phyloP scores from a whole-genome alignment of 2,329 filamentous ascomycete genomes.

The Aspergillus sclerotialis region DNA sequence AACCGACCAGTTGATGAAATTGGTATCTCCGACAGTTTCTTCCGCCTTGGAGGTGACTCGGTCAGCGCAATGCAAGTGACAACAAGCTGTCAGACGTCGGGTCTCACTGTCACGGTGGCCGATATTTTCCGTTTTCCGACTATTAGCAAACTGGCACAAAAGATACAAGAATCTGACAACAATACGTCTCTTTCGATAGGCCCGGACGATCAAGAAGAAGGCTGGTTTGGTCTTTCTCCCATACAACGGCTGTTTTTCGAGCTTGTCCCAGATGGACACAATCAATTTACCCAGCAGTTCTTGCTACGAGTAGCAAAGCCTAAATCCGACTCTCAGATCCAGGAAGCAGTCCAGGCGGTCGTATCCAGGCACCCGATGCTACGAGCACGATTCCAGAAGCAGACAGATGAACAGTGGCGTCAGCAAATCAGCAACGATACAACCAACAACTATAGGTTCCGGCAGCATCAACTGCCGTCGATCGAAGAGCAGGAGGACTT shows the following conservation, averaged over 20 bases:
- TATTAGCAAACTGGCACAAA: too few relatives aligned
- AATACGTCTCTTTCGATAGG: too few relatives aligned
- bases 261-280: background rate
- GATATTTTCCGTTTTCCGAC: too few relatives aligned
- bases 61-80: too few relatives aligned
- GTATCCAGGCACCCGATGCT: conserved; percentile 10
- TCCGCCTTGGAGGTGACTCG: too few relatives aligned
- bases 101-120: too few relatives aligned
- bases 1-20: too few relatives aligned
- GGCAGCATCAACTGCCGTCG: background rate
- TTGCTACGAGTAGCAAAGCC: conserved; percentile 3
- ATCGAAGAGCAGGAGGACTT: background rate
- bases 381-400: conserved; percentile 7
- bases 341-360: background rate
- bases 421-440: background rate
- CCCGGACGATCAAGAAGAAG: too few relatives aligned
- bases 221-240: conserved; percentile 6
- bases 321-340: background rate
- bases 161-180: too few relatives aligned
- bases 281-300: conserved; percentile 12
- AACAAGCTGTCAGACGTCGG: too few relatives aligned
- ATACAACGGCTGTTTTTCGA: conserved; percentile 10
- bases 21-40: too few relatives aligned
- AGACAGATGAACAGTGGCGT: conserved; percentile 1
- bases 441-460: background rate